These are phyloP conservation scores for Clarireedia paspali DNA, from an alignment of 2,329 filamentous ascomycete species.

Conservation along the genomic window DNA sequence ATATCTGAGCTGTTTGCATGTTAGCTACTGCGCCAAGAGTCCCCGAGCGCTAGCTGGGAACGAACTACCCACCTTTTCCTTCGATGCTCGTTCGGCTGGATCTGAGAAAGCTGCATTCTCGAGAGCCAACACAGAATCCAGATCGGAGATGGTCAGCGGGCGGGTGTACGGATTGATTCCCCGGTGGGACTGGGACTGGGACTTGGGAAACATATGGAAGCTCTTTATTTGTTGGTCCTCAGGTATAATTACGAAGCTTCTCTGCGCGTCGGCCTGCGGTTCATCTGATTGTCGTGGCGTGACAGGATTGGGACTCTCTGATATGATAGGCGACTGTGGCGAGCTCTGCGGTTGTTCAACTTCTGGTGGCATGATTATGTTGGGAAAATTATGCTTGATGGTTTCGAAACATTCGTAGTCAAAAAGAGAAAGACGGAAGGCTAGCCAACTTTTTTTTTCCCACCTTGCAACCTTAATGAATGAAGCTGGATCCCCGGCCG, in stretches of 20 bases:
- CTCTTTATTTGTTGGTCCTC: constrained; percentile 18
- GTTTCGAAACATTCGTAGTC: not conserved
- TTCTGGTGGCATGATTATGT: constrained; percentile 4
- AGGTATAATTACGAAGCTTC: constrained; percentile 20
- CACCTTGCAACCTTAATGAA: not conserved
- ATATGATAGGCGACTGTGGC: constrained; percentile 11
- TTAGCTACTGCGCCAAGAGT: constrained; percentile 8
- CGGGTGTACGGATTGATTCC: constrained; percentile 67
- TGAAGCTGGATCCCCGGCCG: not conserved
- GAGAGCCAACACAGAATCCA: constrained; percentile 50
- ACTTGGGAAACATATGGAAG: constrained; percentile 31
- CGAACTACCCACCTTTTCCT: constrained; percentile 42
- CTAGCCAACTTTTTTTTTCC: not conserved
- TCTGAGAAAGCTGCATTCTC: constrained; percentile 48
- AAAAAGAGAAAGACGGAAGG: not conserved
- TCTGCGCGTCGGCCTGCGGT: constrained; percentile 7
- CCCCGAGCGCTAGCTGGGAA: not conserved
- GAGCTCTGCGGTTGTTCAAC: constrained; percentile 1
- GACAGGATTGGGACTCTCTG: constrained; percentile 14
- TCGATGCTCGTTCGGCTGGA: constrained; percentile 41
- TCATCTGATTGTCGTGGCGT: constrained; percentile 8
- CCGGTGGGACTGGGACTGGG: constrained; percentile 31
- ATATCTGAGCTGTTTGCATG: constrained; percentile 58
- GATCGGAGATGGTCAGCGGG: constrained; percentile 58
- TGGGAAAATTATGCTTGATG: not conserved